Evolutionary conservation across 2,329 filamentous ascomycete genomes (phyloP).

Genomic region (Colletotrichum sp.): DNA sequence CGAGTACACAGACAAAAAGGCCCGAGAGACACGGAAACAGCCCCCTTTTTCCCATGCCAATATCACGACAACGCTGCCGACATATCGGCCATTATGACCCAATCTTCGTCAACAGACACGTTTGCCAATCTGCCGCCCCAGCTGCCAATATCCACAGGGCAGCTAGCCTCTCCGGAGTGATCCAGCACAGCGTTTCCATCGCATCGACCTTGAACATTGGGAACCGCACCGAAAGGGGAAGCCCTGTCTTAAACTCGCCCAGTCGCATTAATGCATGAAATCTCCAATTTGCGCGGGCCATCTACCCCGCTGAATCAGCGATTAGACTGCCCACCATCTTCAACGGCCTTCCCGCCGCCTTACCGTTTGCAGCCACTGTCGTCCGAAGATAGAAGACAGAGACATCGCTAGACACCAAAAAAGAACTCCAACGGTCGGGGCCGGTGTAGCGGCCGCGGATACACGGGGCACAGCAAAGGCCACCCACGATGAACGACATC

Average conservation of each 20-base stretch:
- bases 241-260: background rate
- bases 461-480: background rate
- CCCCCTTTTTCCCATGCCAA: constrained; percentile 2
- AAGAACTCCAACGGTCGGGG: background rate
- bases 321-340: constrained; percentile 18
- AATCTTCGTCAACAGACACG: background rate
- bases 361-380: constrained; percentile 7
- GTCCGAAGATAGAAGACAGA: constrained; percentile 1
- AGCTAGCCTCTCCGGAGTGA: background rate
- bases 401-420: background rate
- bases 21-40: constrained; percentile 3
- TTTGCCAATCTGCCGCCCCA: background rate
- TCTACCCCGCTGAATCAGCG: constrained; percentile 21
- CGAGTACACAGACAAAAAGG: background rate
- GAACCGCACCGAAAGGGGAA: background rate
- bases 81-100: background rate
- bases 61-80: background rate
- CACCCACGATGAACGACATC: background rate
- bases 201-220: background rate
- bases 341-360: constrained; percentile 20
- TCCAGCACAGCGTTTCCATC: background rate
- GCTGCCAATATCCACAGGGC: constrained; percentile 11
- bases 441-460: background rate
- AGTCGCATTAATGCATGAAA: constrained; percentile 18
- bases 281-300: constrained; percentile 17